Evolutionary conservation across 257 asterid genomes (phyloP).

Genomic region (Leonotis leonurus): DNA sequence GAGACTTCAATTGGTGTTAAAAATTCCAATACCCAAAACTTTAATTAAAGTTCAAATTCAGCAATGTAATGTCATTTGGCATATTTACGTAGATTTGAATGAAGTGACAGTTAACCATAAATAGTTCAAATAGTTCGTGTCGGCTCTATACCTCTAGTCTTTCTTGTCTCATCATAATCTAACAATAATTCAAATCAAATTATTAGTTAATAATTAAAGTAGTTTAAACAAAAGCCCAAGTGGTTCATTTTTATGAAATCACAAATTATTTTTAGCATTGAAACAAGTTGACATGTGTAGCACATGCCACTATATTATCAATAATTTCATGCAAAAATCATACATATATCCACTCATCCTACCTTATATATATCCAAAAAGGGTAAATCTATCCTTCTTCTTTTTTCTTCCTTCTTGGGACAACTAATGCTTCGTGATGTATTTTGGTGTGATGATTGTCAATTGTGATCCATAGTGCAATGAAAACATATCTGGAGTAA

Average conservation of each 20-base stretch:
- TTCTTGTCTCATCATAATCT: neutral
- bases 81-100: neutral
- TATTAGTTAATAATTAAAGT: neutral
- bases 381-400: neutral
- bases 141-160: neutral
- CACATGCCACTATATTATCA: neutral
- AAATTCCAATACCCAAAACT: too few relatives aligned
- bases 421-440: neutral
- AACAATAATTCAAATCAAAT: neutral
- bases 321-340: neutral
- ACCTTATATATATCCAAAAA: too few relatives aligned
- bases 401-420: neutral
- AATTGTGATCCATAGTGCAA: too few relatives aligned
- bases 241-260: neutral
- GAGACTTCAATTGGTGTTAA: too few relatives aligned
- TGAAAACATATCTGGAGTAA: neutral
- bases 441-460: neutral
- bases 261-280: neutral
- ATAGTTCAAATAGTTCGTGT: neutral
- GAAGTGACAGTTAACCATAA: neutral
- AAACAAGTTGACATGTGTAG: constrained; percentile 1
- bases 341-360: neutral
- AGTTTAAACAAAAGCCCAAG: too few relatives aligned
- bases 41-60: too few relatives aligned
- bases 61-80: too few relatives aligned